Conservation (phyloP, 1,139 yeast species). For the Scheffersomyces cryptocercus region DNA sequence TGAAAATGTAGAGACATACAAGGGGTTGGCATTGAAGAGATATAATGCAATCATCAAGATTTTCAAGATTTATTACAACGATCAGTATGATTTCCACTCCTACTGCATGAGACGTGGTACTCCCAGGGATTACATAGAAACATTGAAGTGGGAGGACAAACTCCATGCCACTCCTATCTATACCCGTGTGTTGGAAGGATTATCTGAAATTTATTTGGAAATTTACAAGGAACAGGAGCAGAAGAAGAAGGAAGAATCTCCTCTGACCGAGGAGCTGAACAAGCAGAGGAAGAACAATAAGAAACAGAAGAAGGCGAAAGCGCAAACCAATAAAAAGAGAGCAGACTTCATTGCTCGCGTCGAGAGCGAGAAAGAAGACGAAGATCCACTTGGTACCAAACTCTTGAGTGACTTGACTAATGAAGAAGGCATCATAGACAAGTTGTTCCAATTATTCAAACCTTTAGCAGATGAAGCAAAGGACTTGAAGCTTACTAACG, state of each 20-base stretch:
- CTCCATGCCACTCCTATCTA: slow-evolving; percentile 71
- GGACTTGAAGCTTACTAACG: slow-evolving; percentile 35
- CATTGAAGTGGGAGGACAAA: slow-evolving; percentile 79
- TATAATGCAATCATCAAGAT: slow-evolving; percentile 65
- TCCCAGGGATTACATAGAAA: slow-evolving; percentile 74
- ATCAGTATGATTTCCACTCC: slow-evolving; percentile 93
- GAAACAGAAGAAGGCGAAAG: slow-evolving; percentile 33
- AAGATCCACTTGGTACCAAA: slow-evolving; percentile 51
- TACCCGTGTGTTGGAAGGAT: slow-evolving; percentile 67
- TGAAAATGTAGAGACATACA: slow-evolving; percentile 43
- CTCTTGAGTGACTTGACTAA: slow-evolving; percentile 30
- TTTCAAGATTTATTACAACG: slow-evolving; percentile 71
- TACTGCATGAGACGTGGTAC: slow-evolving; percentile 93
- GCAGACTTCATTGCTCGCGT: slow-evolving; percentile 42
- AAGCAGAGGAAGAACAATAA: slow-evolving; percentile 27
- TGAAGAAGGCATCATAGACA: slow-evolving; percentile 29
- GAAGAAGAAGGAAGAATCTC: slow-evolving; percentile 7
- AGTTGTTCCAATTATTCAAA: slow-evolving; percentile 29
- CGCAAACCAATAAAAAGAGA: slow-evolving; percentile 38
- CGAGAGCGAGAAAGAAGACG: slow-evolving; percentile 46
- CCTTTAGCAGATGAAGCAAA: slow-evolving; percentile 40
- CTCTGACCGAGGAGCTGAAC: slow-evolving; percentile 16
- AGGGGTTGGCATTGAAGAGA: slow-evolving; percentile 81
- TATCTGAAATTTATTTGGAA: slow-evolving; percentile 58
- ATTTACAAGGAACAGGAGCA: slow-evolving; percentile 29